These are phyloP conservation scores for Carex sylvatica DNA, from an alignment of 202 grass and related monocot species.

Conservation along the genomic window DNA sequence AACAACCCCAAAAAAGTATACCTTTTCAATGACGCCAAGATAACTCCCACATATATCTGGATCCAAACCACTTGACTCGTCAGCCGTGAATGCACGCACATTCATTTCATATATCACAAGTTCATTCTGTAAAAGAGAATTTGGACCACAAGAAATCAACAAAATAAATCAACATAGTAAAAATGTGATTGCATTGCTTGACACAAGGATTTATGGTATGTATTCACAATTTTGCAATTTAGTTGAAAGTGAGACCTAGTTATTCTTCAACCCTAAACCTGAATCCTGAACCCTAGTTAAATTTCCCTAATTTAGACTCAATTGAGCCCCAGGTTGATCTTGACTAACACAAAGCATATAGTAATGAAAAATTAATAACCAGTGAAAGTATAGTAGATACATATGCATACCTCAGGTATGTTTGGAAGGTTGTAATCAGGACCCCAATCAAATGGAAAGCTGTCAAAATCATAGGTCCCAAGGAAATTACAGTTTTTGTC, in stretches of 20 bases:
- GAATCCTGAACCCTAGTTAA: too few species aligned
- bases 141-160: background rate
- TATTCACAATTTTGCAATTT: background rate
- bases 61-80: conserved; percentile 66
- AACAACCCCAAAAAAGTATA: conserved; percentile 9
- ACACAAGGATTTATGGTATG: background rate
- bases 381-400: conserved; percentile 11
- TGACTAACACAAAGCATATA: background rate
- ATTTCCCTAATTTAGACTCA: background rate
- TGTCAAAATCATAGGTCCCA: conserved; percentile 85
- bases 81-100: conserved; percentile 74
- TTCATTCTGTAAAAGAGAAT: conserved; percentile 71
- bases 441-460: conserved; percentile 85
- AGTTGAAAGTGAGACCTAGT: background rate
- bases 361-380: conserved; percentile 15
- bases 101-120: conserved; percentile 99
- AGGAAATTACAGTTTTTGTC: conserved; percentile 52
- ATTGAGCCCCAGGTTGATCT: background rate
- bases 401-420: conserved; percentile 76
- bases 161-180: background rate
- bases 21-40: conserved; percentile 93
- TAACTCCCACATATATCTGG: conserved; percentile 70
- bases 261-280: background rate
- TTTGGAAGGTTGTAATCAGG: conserved; percentile 70
- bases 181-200: background rate